These are phyloP conservation scores for Solanum etuberosum DNA, from an alignment of 257 asterid genomes.

Conservation along the genomic window DNA sequence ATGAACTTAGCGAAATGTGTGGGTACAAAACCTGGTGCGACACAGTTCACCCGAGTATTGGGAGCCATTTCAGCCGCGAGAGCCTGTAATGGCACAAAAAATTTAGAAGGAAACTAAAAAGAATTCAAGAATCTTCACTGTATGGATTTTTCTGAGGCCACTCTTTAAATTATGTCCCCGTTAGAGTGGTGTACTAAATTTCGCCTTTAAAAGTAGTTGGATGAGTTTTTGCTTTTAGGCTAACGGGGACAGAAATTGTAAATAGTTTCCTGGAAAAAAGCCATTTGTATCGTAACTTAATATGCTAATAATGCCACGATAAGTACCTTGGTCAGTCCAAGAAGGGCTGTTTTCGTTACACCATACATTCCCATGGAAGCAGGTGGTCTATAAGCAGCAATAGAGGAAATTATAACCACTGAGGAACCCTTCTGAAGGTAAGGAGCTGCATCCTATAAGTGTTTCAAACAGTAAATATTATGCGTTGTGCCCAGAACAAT, in stretches of 20 bases:
- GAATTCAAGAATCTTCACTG: not conserved
- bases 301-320: not conserved
- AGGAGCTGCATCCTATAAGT: conserved; percentile 60
- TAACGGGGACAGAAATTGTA: not conserved
- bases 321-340: conserved; percentile 87
- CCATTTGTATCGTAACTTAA: not conserved
- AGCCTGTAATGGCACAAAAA: conserved; percentile 31
- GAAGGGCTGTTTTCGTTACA: conserved; percentile 84
- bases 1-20: conserved; percentile 61
- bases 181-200: not conserved
- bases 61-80: conserved; percentile 93
- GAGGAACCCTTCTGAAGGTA: conserved; percentile 72
- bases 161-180: not conserved
- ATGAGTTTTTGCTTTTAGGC: not conserved
- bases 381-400: conserved; percentile 49
- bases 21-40: conserved; percentile 96
- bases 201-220: not conserved
- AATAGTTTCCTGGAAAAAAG: not conserved
- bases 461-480: not conserved
- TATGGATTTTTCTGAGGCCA: not conserved
- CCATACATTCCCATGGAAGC: conserved; percentile 73
- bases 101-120: not conserved
- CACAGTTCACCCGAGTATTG: conserved; percentile 79
- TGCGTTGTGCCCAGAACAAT: not conserved
- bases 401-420: conserved; percentile 54